Evolutionary conservation across 169 alveolate genomes (phyloP).

Genomic region (Eimeria sp.): DNA sequence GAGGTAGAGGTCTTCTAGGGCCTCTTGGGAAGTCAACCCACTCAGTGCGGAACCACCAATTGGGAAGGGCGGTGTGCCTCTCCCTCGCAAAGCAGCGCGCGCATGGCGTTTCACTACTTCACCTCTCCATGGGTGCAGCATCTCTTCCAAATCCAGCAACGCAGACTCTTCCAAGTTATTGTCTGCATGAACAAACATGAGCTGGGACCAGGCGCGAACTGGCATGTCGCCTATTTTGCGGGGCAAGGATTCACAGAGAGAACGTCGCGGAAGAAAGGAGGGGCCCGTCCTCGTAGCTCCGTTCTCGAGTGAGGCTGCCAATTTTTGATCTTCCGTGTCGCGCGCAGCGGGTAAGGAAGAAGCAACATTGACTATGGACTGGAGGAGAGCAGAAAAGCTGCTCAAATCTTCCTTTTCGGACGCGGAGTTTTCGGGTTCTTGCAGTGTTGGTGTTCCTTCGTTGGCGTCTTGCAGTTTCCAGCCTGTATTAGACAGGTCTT

Average conservation of each 20-base stretch:
- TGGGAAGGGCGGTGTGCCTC: constrained; percentile 55
- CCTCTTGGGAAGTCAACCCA: constrained; percentile 70
- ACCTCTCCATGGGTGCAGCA: constrained; percentile 84
- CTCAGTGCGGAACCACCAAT: constrained; percentile 38
- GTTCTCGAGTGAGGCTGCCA: background rate
- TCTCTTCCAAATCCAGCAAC: constrained; percentile 85
- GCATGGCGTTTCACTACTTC: constrained; percentile 36
- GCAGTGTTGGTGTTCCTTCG: background rate
- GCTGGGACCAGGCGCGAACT: constrained; percentile 83
- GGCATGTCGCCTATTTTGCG: constrained; percentile 30
- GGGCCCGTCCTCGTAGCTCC: constrained; percentile 13
- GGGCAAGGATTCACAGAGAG: constrained; percentile 68
- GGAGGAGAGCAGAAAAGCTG: background rate
- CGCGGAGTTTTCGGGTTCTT: background rate
- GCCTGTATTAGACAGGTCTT: background rate
- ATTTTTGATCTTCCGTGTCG: background rate
- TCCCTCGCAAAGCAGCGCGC: constrained; percentile 58
- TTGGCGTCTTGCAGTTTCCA: background rate
- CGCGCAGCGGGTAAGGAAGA: constrained; percentile 3
- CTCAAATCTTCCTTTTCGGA: background rate
- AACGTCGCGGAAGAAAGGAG: constrained; percentile 46
- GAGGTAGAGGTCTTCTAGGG: constrained; percentile 83
- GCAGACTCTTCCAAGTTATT: constrained; percentile 87
- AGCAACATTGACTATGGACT: constrained; percentile 12
- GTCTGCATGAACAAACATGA: constrained; percentile 88